A percentile compares a stretch with the other conserved stretches of the same genome.
Evolutionary conservation across 2,329 filamentous ascomycete genomes (phyloP).

Genomic region (Clarireedia homoeocarpa): DNA sequence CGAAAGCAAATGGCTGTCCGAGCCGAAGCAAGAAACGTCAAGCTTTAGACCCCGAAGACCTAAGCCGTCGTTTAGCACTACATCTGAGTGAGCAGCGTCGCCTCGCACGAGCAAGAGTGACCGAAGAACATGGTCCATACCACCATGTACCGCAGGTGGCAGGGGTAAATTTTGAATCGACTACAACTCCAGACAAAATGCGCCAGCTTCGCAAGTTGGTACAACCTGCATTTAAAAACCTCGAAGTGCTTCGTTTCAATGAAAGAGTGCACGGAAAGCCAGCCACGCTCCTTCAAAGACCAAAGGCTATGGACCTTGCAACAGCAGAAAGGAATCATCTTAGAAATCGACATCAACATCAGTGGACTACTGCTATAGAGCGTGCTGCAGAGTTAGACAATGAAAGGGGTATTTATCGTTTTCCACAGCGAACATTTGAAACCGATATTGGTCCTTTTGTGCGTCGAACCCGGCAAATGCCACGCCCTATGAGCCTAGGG

Average conservation of each 20-base stretch:
- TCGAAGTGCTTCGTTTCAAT: conserved; percentile 28
- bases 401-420: conserved; percentile 24
- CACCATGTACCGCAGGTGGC: conserved; percentile 47
- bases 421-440: conserved; percentile 30
- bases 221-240: conserved; percentile 35
- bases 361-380: conserved; percentile 33
- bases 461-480: background rate
- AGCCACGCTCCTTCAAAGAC: conserved; percentile 14
- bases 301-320: conserved; percentile 20
- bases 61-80: conserved; percentile 43
- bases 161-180: conserved; percentile 46
- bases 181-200: conserved; percentile 39
- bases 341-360: conserved; percentile 38
- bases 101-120: conserved; percentile 12
- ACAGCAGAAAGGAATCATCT: conserved; percentile 32
- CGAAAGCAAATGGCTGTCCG: conserved; percentile 7
- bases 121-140: conserved; percentile 28
- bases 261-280: conserved; percentile 12
- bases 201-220: conserved; percentile 39
- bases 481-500: conserved; percentile 21
- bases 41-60: conserved; percentile 47
- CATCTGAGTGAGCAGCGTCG: conserved; percentile 41
- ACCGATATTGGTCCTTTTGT: conserved; percentile 5
- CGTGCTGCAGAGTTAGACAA: conserved; percentile 29
- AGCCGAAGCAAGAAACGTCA: conserved; percentile 25